phyloP scores from a whole-genome alignment of 2,329 filamentous ascomycete genomes.

The Fusarium redolens region DNA sequence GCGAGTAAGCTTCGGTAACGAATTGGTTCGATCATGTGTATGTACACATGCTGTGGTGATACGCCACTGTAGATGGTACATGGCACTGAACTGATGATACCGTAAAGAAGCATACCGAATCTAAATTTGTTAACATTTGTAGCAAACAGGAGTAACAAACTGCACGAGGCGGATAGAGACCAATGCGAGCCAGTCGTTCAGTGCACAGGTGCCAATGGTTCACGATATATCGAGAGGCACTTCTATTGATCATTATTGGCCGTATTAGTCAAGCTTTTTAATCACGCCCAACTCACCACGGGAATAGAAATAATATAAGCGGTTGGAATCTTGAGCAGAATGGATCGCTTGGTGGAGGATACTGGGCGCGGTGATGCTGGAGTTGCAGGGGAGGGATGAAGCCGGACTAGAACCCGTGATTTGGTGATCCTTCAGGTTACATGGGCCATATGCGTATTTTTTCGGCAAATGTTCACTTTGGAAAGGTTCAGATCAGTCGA shows the following conservation, averaged over 20 bases:
- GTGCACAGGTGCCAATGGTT: neutral
- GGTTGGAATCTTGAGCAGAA: too few species aligned
- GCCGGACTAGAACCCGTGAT: constrained; percentile 4
- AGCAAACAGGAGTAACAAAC: neutral
- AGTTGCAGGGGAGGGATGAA: constrained; percentile 17
- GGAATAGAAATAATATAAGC: too few species aligned
- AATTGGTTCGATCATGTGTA: neutral
- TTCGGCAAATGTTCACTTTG: neutral
- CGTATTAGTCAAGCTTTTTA: neutral
- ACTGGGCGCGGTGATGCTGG: neutral
- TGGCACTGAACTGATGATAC: neutral
- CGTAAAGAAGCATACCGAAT: neutral
- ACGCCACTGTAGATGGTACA: neutral
- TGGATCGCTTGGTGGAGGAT: neutral
- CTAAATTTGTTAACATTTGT: neutral
- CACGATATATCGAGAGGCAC: neutral
- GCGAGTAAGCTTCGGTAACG: neutral
- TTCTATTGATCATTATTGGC: neutral
- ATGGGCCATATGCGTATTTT: neutral
- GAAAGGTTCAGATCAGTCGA: neutral
- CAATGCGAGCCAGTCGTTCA: neutral
- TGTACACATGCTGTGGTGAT: neutral
- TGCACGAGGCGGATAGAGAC: neutral
- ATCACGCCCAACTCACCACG: too few species aligned
- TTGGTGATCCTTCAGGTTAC: constrained; percentile 5